Base-by-base conservation (phyloP, 2,329 filamentous ascomycete genomes). In the Xylaria sp. region DNA sequence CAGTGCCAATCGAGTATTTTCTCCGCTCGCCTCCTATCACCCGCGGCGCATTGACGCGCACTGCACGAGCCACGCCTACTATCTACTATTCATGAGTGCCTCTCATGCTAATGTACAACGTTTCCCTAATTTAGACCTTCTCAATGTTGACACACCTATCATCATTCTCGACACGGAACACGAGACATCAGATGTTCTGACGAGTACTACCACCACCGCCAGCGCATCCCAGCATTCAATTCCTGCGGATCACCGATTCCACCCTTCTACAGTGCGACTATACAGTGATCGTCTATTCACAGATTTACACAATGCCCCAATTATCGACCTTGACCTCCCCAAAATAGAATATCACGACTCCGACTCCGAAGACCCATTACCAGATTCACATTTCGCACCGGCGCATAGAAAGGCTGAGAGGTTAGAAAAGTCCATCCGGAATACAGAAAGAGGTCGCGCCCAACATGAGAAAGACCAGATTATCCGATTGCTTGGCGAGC, bases 91-190 rank as follows among this genome's bases (percentile, higher is more conserved):
- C 19, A 17, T 21, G 14, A 32, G 48, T 36, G 30, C 56, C 50
- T 50, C 59, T 24, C 34, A 54, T 73, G 66, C 69, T 71, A 64
- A 70, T 59, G 24, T 57, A 34, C 60, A 48, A 47, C 36, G 64
- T 67, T 71, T 61, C 64, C 67, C 56, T 61, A 67, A 69, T 75
- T 39, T 76, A 95, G 94, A 96, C 78, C 82, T 92, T 56, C 82
- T 97, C 48, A 90, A 90, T 70, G 76, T 87, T 71, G 90, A 93
- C 72, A 94, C 93, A 12, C 89, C 89, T 53, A 90, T 97, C 73
- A 82, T 92, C 69, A 82, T 97, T 69, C 78, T 90, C 71, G 90
- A 96, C 76, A 83, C 83, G 57, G 77, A 78, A 67, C 74, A 77
- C 69, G 47, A 53, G n/a, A 30, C 42, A 55, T 51, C 48, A n/a